Evolutionary conservation across 768 basidiomycete genomes (phyloP).

Genomic region (Hortiboletus flavorubellus): DNA sequence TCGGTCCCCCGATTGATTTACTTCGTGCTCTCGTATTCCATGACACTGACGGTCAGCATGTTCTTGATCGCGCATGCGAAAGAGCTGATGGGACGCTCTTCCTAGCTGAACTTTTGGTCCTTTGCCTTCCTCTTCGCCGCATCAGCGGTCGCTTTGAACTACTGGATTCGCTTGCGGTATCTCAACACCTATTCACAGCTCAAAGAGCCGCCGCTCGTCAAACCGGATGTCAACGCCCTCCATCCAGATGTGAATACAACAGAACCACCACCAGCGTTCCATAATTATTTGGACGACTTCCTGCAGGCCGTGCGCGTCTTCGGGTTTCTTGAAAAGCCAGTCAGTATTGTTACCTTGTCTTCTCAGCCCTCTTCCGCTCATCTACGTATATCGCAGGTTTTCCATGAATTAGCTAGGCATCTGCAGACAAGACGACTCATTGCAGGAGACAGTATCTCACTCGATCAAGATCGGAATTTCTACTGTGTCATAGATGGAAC

Average conservation of each 20-base stretch:
- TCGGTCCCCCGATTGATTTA: conserved; percentile 79
- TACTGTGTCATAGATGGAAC: conserved; percentile 98
- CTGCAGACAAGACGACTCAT: conserved; percentile 93
- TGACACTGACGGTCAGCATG: conserved; percentile 74
- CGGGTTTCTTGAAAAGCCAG: conserved; percentile 95
- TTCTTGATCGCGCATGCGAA: background rate
- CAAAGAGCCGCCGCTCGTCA: conserved; percentile 77
- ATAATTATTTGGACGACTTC: conserved; percentile 97
- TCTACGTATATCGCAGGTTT: conserved; percentile 52
- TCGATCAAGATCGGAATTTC: conserved; percentile 92
- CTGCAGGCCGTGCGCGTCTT: conserved; percentile 95
- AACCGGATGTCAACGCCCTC: conserved; percentile 79
- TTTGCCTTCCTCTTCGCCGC: conserved; percentile 74
- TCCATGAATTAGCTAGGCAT: conserved; percentile 95
- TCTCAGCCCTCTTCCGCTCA: background rate
- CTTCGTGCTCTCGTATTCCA: conserved; percentile 76
- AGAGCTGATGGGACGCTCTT: conserved; percentile 9
- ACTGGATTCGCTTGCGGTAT: conserved; percentile 82
- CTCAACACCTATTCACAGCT: conserved; percentile 73
- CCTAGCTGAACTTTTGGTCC: conserved; percentile 86
- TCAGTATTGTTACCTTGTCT: conserved; percentile 34
- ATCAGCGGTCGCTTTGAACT: conserved; percentile 66
- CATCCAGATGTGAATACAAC: conserved; percentile 88
- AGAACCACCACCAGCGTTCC: conserved; percentile 74
- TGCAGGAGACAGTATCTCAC: conserved; percentile 90